A percentile compares a stretch with the other conserved stretches of the same genome.
phyloP scores from a whole-genome alignment of 345 rosid genomes.

The Acer negundo region DNA sequence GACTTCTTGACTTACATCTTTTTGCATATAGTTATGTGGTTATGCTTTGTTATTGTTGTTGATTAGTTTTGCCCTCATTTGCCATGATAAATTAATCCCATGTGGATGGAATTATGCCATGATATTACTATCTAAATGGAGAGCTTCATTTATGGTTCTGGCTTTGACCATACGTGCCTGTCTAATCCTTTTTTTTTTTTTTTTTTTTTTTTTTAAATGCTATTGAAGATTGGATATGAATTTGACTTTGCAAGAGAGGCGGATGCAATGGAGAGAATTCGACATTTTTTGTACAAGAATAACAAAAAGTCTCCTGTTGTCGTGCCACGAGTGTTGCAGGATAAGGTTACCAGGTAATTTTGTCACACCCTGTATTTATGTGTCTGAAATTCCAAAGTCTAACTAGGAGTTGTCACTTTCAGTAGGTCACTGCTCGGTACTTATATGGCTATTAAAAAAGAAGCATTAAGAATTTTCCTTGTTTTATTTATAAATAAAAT shows the following conservation, averaged over 20 bases:
- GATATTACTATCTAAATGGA: neutral
- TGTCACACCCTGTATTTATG: slow-evolving; percentile 2
- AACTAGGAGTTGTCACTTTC: neutral
- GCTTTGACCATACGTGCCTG: slow-evolving; percentile 15
- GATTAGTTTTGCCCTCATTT: slow-evolving; percentile 1
- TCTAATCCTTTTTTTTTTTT: neutral
- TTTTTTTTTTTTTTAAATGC: slow-evolving; percentile 27
- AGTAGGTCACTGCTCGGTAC: neutral
- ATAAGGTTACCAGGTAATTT: slow-evolving; percentile 77
- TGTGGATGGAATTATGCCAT: neutral
- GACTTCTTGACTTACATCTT: neutral
- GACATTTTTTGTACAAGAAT: slow-evolving; percentile 62
- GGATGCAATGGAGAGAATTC: slow-evolving; percentile 78
- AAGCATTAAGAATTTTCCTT: neutral
- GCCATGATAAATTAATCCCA: neutral
- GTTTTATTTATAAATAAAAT: neutral
- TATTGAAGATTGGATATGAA: slow-evolving; percentile 84
- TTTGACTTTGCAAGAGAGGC: slow-evolving; percentile 93
- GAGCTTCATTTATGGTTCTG: slow-evolving; percentile 5
- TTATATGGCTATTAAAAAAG: neutral
- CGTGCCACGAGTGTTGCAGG: slow-evolving; percentile 64
- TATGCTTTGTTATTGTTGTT: slow-evolving; percentile 9
- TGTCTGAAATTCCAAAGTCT: slow-evolving; percentile 4
- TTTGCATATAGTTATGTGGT: neutral
- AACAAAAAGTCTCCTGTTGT: slow-evolving; percentile 80